Evolutionary conservation across 2,329 filamentous ascomycete genomes (phyloP), one percentile per base, ranked within the genome.

Genomic region (Pezicula neosporulosa): DNA sequence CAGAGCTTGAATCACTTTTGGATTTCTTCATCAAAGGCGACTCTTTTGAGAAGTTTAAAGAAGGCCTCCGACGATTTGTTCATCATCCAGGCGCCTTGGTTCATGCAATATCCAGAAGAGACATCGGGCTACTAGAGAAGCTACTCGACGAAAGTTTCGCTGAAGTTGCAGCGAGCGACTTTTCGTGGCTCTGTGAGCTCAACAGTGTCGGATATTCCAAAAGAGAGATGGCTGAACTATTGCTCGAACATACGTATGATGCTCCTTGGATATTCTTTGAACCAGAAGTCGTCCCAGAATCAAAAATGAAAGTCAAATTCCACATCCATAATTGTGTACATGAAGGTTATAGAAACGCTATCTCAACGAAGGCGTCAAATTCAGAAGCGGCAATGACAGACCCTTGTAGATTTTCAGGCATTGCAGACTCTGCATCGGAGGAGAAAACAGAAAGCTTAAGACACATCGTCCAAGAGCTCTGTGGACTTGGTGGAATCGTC

Each of bases 111-210:
- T n/a, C n/a, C 37, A 16, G 7, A 7, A 12, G 37, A 19, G n/a
- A 39, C 10, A 16, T 39, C 3, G n/a, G 19, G n/a, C 7, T 19
- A 12, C 8, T 39, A 16, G n/a, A 39, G 12, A 12, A 9, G 15
- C n/a, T 39, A n/a, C 19, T 39, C n/a, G 13, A 39, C 37, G 19
- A 39, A n/a, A n/a, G 19, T 19, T 39, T 39, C 13, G 7, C n/a
- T 15, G 33, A 9, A 5, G 35, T 24, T 1, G 13, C 27, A 7
- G 27, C 12, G 10, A 19, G 6, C 27, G 51, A 56, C 12, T 56
- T 49, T 19, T 45, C 46, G 9, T 56, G 54, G 54, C 51, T 54
- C 6, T 19, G 39, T 10, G 54, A 56, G 27, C 51, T 56, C 13
- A n/a, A 44, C 16, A 41, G 50, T 9, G 37, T 44, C 27, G 48